Conservation (phyloP, 148 eudicot species). For the Nepenthes gracilis region DNA sequence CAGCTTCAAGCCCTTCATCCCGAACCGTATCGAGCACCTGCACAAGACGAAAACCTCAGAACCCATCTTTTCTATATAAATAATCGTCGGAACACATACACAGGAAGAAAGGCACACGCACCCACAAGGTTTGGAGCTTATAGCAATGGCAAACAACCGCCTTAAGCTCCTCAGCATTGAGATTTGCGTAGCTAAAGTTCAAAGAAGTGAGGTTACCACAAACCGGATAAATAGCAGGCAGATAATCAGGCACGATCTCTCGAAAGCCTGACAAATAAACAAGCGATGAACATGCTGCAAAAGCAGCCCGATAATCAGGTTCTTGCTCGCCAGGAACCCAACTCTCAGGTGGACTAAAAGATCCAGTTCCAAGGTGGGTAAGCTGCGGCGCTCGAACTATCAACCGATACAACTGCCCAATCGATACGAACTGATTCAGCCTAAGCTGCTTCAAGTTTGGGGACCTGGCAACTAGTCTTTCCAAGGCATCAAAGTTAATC, state of each 20-base stretch:
- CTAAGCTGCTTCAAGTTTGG: slow-evolving; percentile 58
- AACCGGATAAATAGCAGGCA: slow-evolving; percentile 56
- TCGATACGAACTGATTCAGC: slow-evolving; percentile 42
- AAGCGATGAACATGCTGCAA: slow-evolving; percentile 58
- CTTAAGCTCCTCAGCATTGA: slow-evolving; percentile 49
- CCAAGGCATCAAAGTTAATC: slow-evolving; percentile 46
- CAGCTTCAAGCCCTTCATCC: slow-evolving; percentile 84
- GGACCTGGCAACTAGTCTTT: slow-evolving; percentile 53
- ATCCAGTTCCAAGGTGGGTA: slow-evolving; percentile 75
- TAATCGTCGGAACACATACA: too few relatives aligned
- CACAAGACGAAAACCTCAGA: slow-evolving; percentile 1
- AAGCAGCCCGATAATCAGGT: slow-evolving; percentile 53
- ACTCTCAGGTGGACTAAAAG: slow-evolving; percentile 41
- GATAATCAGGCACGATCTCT: slow-evolving; percentile 43
- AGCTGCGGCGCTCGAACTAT: slow-evolving; percentile 66
- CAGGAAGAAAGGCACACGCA: slow-evolving; percentile 13
- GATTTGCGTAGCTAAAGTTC: slow-evolving; percentile 72
- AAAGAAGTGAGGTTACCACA: slow-evolving; percentile 72
- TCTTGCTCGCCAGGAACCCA: slow-evolving; percentile 33
- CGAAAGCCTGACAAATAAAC: slow-evolving; percentile 72
- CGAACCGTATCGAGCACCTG: slow-evolving; percentile 71
- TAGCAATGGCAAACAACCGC: slow-evolving; percentile 55
- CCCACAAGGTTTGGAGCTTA: slow-evolving; percentile 70
- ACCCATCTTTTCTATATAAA: background rate
- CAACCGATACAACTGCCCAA: slow-evolving; percentile 46